These are phyloP conservation scores for Myrica gale DNA, from an alignment of 306 rosid species.

Conservation along the genomic window DNA sequence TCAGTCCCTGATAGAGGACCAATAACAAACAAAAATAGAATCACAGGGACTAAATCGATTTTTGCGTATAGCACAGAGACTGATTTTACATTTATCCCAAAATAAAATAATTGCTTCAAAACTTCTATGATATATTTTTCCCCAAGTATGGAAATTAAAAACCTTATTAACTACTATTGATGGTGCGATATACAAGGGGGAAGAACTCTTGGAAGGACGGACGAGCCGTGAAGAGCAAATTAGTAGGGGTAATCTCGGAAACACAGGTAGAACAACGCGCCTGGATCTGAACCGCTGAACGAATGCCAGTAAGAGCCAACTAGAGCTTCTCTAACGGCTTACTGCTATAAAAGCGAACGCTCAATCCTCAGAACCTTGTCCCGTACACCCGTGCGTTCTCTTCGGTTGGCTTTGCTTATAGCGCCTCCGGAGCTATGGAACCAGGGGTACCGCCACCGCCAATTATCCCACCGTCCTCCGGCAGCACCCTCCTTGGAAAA, in stretches of 20 bases:
- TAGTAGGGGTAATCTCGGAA: constrained; percentile 15
- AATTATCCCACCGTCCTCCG: constrained; percentile 16
- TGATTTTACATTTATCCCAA: too few relatives aligned
- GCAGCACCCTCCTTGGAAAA: constrained; percentile 52
- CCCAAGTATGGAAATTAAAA: too few relatives aligned
- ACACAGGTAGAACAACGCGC: not conserved
- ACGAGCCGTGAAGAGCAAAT: not conserved
- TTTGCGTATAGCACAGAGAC: too few relatives aligned
- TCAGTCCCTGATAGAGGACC: too few relatives aligned
- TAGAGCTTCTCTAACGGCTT: not conserved
- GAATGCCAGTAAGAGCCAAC: not conserved
- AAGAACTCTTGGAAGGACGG: not conserved
- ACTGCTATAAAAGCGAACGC: constrained; percentile 4
- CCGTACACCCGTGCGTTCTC: not conserved
- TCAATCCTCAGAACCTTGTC: not conserved
- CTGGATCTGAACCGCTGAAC: not conserved
- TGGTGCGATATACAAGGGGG: too few relatives aligned
- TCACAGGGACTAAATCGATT: too few relatives aligned
- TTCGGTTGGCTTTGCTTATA: not conserved
- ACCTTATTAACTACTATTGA: too few relatives aligned
- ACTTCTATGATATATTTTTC: too few relatives aligned
- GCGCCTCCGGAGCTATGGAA: constrained; percentile 38
- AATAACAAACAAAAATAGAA: too few relatives aligned
- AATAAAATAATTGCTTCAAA: too few relatives aligned
- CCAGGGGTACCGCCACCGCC: constrained; percentile 28